Evolutionary conservation across 1,284 basidiomycete species (phyloP), one percentile per base, ranked within the genome.

Genomic region (Ganoderma meredithae): DNA sequence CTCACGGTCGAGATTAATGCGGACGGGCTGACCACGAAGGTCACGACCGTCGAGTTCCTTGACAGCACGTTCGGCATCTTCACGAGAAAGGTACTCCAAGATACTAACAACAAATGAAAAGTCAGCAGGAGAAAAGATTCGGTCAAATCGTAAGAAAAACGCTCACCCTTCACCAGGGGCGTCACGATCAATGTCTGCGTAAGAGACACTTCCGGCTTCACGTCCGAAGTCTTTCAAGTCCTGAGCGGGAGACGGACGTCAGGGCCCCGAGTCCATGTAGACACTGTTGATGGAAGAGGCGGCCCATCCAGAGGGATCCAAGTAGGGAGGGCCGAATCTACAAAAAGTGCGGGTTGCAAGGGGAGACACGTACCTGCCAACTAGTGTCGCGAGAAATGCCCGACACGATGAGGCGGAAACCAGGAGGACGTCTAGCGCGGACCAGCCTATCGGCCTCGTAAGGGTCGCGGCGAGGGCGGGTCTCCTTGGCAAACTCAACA

Each of bases 201-300:
- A 98, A 27, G 92, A 94, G 69, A 98, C 95, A 75, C 89, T 93
- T 60, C 94, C 95, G 62, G 93, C 95, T 77, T 95, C 91, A 70
- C 96, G 94, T 75, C 95, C 96, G 74, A 97, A 98, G 79, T 98
- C 96, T 82, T 98, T 98, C 77, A 98, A 84, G 80, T 98, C 96
- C 97, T 98, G 85, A 62, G 73, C 69, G 62, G 60, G 70, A 67
- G 60, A 61, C 40, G 53, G 66, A 68, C 27, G 65, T 72, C 56
- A 71, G 67, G 65, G 53, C 47, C 63, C 52, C 8, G n/a, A 22
- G 36, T 63, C 33, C 62, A 12, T 44, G 15, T 25, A 49, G 22
- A 49, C 22, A 22, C 31, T n/a, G 53, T 31, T 43, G 60, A 52
- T 13, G 13, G 15, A 47, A 6, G 27, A 9, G 25, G 44, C 22